Evolutionary conservation across 768 basidiomycete genomes (phyloP).

Genomic region (Chalciporus chontae): DNA sequence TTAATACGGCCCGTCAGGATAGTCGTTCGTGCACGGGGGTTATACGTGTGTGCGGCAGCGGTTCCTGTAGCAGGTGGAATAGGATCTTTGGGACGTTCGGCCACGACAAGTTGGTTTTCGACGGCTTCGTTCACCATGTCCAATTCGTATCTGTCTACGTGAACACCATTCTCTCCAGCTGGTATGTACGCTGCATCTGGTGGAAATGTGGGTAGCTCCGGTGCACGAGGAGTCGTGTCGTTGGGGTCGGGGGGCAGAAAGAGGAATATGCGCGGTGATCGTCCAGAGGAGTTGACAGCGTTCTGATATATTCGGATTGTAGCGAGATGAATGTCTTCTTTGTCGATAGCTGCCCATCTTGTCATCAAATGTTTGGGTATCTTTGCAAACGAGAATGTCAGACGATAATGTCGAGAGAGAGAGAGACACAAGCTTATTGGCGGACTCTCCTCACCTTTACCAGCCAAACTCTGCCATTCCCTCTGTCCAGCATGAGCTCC

Average conservation of each 20-base stretch:
- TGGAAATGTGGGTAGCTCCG: constrained; percentile 24
- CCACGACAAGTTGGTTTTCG: constrained; percentile 83
- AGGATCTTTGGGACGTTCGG: constrained; percentile 72
- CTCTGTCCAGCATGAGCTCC: constrained; percentile 72
- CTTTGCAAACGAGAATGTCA: constrained; percentile 36
- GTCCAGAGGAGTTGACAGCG: constrained; percentile 39
- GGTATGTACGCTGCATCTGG: constrained; percentile 31
- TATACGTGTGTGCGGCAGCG: constrained; percentile 39
- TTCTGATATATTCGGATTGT: constrained; percentile 76
- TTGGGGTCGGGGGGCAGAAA: constrained; percentile 57
- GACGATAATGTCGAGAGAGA: not conserved
- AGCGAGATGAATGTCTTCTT: constrained; percentile 77
- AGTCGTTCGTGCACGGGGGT: constrained; percentile 67
- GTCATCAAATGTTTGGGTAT: constrained; percentile 86
- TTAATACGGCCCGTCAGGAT: constrained; percentile 78
- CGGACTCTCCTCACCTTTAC: constrained; percentile 59
- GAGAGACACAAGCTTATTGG: not conserved
- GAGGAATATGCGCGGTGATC: constrained; percentile 60
- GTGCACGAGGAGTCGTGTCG: constrained; percentile 35
- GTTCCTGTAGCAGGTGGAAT: constrained; percentile 36
- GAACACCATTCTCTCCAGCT: constrained; percentile 26
- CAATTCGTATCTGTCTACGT: constrained; percentile 73
- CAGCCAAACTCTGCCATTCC: constrained; percentile 76
- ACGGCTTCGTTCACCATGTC: constrained; percentile 84
- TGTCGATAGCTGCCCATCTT: constrained; percentile 73